A percentile compares a stretch with the other conserved stretches of the same genome.
These are phyloP conservation scores for Spathaspora sp. DNA, from an alignment of 805 yeast genomes.

Conservation along the genomic window DNA sequence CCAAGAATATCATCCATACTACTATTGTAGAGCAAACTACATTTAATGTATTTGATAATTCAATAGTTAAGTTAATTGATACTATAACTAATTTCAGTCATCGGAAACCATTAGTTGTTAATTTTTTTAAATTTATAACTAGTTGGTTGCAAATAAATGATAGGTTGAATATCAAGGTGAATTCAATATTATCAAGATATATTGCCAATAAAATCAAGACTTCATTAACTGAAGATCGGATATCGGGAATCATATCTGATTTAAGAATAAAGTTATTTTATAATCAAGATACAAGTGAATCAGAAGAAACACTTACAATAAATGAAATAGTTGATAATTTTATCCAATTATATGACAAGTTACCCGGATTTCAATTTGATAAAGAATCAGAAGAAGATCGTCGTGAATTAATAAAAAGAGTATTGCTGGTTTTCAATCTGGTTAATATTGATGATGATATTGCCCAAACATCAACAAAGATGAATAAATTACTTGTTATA, in stretches of 20 bases:
- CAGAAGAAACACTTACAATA: not conserved
- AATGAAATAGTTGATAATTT: not conserved
- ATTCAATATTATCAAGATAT: conserved; percentile 2
- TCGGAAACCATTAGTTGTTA: conserved; percentile 11
- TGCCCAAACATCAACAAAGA: conserved; percentile 5
- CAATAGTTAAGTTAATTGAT: conserved; percentile 9
- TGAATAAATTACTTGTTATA: conserved; percentile 20
- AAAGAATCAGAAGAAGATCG: conserved; percentile 16
- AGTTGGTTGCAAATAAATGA: conserved; percentile 2
- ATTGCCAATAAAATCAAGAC: not conserved
- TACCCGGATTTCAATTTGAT: conserved; percentile 10
- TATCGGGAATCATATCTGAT: conserved; percentile 2
- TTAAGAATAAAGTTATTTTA: conserved; percentile 7
- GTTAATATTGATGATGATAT: conserved; percentile 2
- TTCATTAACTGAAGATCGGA: not conserved
- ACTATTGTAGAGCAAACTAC: not conserved
- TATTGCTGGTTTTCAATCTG: conserved; percentile 16
- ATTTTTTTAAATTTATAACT: conserved; percentile 3
- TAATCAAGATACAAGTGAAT: not conserved
- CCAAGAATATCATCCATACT: not conserved
- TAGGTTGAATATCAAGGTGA: conserved; percentile 4
- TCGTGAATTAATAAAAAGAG: conserved; percentile 10
- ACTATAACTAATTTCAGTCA: conserved; percentile 9
- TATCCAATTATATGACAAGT: not conserved
- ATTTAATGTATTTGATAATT: conserved; percentile 7